Evolutionary conservation across 805 yeast species (phyloP), one percentile per base, ranked within the genome.

Genomic region (Candida insectalens): DNA sequence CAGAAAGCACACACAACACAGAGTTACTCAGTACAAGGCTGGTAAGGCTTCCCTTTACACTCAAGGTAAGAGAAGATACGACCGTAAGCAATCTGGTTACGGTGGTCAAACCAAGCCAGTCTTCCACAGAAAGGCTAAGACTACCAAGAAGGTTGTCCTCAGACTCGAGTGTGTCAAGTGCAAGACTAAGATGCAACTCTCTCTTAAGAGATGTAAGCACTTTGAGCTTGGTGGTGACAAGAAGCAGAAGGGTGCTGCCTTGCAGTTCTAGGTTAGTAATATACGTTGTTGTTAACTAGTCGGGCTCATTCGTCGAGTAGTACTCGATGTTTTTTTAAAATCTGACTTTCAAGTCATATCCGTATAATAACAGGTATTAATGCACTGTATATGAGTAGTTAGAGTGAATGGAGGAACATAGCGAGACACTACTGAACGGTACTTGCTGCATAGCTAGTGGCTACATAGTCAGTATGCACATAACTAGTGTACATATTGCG

Each of bases 41-140:
- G 98, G 99, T 75, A 92, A 92, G 78, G 97, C 98, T 67, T 89
- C 97, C 51, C 80, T 88, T 61, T 87, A 78, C 65, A 96, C 97
- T 58, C 97, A 92, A 77, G 99, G 99, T 82, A 92, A 94, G 89
- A 87, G 99, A 80, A 88, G 99, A 79, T 92, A 92, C 77, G 98
- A 92, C 89, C 95, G 99, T 75, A 92, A 92, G 74, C 98, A 92
- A 77, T 67, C 83, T 61, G 98, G 98, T 87, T 92, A 78, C 75
- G 99, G 99, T 84, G 99, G 99, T 84, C 99, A 92, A 77, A 92
- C 98, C 74, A 92, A 87, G 79, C 98, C 80, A 66, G 82, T 92
- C 74, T 92, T 92, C 96, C 97, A 87, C 83, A 92, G 92, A 84
- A 92, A 92, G 74, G 98, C 98, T 61, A 92, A 92, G 87, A 92